Percentiles rank a stretch among this genome's conserved stretches.
Evolutionary conservation across 2,329 filamentous ascomycete genomes (phyloP).

Genomic region (Calonectria hawksworthii): DNA sequence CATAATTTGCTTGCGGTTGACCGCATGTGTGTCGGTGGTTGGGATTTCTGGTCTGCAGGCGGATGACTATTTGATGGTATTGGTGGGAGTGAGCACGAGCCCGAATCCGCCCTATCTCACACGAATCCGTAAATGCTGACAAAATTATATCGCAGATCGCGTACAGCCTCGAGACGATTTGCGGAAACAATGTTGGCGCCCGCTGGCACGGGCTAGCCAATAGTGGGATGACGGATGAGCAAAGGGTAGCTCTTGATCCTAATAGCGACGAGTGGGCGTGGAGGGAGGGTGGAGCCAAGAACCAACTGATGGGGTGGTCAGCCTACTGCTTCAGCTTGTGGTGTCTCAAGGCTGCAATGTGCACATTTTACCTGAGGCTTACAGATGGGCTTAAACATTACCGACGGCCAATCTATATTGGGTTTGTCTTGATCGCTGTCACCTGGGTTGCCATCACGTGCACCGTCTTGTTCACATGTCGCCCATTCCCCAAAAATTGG

Average conservation of each 20-base stretch:
- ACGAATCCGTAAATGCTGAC: not conserved
- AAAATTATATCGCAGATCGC: not conserved
- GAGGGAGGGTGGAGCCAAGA: not conserved
- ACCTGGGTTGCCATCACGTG: not conserved
- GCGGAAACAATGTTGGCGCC: not conserved
- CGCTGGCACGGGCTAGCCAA: not conserved
- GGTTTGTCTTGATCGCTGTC: not conserved
- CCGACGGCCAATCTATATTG: not conserved
- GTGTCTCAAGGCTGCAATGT: not conserved
- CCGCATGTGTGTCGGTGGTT: not conserved
- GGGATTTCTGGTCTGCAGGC: not conserved
- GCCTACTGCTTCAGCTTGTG: not conserved
- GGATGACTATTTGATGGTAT: not conserved
- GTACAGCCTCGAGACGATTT: not conserved
- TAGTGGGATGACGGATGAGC: not conserved
- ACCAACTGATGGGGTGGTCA: not conserved
- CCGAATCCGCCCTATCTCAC: not conserved
- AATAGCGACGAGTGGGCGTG: not conserved
- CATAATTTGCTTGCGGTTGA: not conserved
- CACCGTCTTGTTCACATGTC: not conserved
- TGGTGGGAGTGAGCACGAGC: not conserved
- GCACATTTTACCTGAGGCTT: not conserved
- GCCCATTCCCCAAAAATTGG: not conserved
- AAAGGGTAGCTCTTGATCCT: not conserved
- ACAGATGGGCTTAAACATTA: not conserved